phyloP scores from a whole-genome alignment of 805 yeast genomes.

The Saturnispora sanitii region DNA sequence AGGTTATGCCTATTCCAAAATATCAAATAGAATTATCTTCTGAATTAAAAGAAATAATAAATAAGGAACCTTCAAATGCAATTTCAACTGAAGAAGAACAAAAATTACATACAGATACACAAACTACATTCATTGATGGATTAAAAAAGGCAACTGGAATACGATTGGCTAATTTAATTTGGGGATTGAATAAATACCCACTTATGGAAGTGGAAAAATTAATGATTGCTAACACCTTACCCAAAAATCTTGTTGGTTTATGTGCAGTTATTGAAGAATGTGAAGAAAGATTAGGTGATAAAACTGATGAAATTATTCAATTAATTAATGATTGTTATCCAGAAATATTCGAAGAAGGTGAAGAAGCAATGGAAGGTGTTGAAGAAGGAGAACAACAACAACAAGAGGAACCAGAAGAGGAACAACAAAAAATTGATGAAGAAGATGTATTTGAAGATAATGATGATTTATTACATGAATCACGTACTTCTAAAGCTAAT shows the following conservation, averaged over 20 bases:
- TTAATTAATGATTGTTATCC: slow-evolving; percentile 49
- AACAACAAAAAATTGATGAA: too few relatives aligned
- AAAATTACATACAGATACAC: background rate
- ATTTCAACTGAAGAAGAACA: background rate
- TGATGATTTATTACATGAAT: slow-evolving; percentile 23
- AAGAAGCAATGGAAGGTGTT: slow-evolving; percentile 20
- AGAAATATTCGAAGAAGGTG: slow-evolving; percentile 16
- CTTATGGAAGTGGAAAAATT: slow-evolving; percentile 76
- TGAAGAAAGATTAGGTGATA: slow-evolving; percentile 68
- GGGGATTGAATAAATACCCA: slow-evolving; percentile 37
- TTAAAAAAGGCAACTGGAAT: slow-evolving; percentile 24
- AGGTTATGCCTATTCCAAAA: slow-evolving; percentile 11
- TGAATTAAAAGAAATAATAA: background rate
- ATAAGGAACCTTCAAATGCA: background rate
- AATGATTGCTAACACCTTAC: slow-evolving; percentile 74
- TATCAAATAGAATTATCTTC: background rate
- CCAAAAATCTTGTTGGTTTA: slow-evolving; percentile 68
- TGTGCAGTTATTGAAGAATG: slow-evolving; percentile 85
- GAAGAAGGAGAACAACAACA: slow-evolving; percentile 17
- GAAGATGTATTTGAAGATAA: slow-evolving; percentile 17
- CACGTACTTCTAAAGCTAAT: slow-evolving; percentile 10
- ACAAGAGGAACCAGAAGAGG: slow-evolving; percentile 14
- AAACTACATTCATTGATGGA: background rate
- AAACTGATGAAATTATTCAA: slow-evolving; percentile 48
- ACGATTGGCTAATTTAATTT: slow-evolving; percentile 30